phyloP scores from a whole-genome alignment of 2,329 filamentous ascomycete genomes.

The Diaporthe humulicola region DNA sequence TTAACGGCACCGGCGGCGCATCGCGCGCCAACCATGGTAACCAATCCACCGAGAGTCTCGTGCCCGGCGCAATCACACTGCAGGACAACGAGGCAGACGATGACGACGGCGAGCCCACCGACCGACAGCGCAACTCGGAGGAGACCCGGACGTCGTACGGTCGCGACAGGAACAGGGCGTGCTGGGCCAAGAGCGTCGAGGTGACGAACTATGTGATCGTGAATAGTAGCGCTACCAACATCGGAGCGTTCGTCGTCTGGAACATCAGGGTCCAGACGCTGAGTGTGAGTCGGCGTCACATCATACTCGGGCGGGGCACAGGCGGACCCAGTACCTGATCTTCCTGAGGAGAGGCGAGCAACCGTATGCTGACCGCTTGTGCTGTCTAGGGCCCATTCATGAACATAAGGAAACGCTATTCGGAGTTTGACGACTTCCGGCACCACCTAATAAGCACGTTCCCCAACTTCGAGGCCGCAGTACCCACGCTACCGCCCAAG shows the following conservation, averaged over 20 bases:
- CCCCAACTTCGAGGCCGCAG: slow-evolving; percentile 84
- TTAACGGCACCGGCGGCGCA: slow-evolving; percentile 47
- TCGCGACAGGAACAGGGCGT: slow-evolving; percentile 65
- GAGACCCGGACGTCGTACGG: slow-evolving; percentile 41
- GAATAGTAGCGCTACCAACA: slow-evolving; percentile 67
- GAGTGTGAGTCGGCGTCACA: slow-evolving; percentile 68
- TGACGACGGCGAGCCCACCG: slow-evolving; percentile 53
- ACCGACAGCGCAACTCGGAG: slow-evolving; percentile 31
- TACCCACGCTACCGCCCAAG: slow-evolving; percentile 92
- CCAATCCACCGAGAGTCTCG: slow-evolving; percentile 62
- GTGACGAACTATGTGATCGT: slow-evolving; percentile 70
- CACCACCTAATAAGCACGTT: slow-evolving; percentile 82
- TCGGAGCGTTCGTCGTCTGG: slow-evolving; percentile 96
- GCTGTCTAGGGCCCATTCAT: slow-evolving; percentile 67
- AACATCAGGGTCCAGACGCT: slow-evolving; percentile 90
- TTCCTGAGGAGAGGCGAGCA: too few species aligned
- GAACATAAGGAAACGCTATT: slow-evolving; percentile 82
- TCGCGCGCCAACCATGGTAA: slow-evolving; percentile 51
- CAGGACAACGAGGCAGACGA: slow-evolving; percentile 72
- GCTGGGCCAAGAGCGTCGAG: slow-evolving; percentile 75
- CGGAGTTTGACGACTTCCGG: slow-evolving; percentile 90
- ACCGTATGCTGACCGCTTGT: neutral
- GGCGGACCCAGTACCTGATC: neutral
- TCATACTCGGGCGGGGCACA: neutral
- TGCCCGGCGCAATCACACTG: slow-evolving; percentile 71